Evolutionary conservation across 768 basidiomycete genomes (phyloP).

Genomic region (Xerocomellus amylosporus): DNA sequence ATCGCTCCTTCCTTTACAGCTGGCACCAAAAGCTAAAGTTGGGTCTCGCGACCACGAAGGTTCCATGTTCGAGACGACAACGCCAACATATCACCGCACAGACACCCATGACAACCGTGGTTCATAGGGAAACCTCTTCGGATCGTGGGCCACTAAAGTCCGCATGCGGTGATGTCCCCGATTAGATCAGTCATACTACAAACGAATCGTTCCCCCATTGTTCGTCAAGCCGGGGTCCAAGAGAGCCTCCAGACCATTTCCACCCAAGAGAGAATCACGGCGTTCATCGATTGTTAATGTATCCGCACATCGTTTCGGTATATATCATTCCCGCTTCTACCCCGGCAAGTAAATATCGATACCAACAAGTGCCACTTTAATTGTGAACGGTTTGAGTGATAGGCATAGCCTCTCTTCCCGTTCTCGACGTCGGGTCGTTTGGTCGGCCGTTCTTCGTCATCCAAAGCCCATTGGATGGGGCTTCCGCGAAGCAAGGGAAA

Average conservation of each 20-base stretch:
- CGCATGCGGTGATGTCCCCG: slow-evolving; percentile 5
- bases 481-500: slow-evolving; percentile 27
- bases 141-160: slow-evolving; percentile 6
- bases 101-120: slow-evolving; percentile 4
- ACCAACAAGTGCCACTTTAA: neutral
- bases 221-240: neutral
- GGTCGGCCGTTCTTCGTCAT: neutral
- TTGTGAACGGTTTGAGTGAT: neutral
- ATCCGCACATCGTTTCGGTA: neutral
- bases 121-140: neutral
- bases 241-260: neutral
- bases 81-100: slow-evolving; percentile 15
- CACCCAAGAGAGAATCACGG: neutral
- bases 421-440: neutral
- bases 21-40: neutral
- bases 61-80: neutral
- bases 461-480: neutral
- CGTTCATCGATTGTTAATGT: neutral
- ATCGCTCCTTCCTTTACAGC: neutral
- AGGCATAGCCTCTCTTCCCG: slow-evolving; percentile 4
- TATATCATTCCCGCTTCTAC: neutral
- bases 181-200: slow-evolving; percentile 1
- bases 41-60: neutral
- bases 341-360: neutral
- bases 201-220: neutral